Conservation (phyloP, 345 rosid species). For the Melastoma malabathricum region DNA sequence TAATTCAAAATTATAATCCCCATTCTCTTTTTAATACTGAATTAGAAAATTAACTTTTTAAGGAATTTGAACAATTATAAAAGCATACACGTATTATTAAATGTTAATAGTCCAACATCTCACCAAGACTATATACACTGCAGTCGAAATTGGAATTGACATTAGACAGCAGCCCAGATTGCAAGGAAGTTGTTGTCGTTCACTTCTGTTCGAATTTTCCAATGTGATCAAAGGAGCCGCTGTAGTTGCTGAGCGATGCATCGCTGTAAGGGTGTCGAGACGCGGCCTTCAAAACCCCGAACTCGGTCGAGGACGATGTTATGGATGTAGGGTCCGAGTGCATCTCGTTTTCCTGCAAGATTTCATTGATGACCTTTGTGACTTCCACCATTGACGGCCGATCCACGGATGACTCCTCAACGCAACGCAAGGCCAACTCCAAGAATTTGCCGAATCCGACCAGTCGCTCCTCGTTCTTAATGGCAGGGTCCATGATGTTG, state of each 20-base stretch:
- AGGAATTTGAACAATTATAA: too few relatives aligned
- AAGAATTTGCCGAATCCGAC: slow-evolving; percentile 43
- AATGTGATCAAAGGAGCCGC: too few relatives aligned
- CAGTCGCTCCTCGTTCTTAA: slow-evolving; percentile 23
- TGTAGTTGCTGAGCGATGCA: slow-evolving; percentile 3
- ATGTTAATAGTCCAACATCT: too few relatives aligned
- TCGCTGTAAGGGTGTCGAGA: slow-evolving; percentile 40
- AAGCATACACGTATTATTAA: too few relatives aligned
- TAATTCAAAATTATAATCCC: too few relatives aligned
- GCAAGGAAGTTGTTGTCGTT: too few relatives aligned
- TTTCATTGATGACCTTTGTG: slow-evolving; percentile 57
- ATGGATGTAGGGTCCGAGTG: slow-evolving; percentile 63
- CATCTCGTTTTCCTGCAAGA: slow-evolving; percentile 50
- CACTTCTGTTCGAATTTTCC: too few relatives aligned
- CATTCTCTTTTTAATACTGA: too few relatives aligned
- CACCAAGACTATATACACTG: too few relatives aligned
- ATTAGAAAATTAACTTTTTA: too few relatives aligned
- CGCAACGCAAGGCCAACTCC: slow-evolving; percentile 71
- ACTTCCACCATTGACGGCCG: slow-evolving; percentile 88
- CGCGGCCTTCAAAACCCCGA: slow-evolving; percentile 35
- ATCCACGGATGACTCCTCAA: slow-evolving; percentile 67
- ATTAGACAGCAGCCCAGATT: too few relatives aligned
- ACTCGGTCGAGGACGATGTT: slow-evolving; percentile 66
- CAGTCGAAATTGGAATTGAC: too few relatives aligned
- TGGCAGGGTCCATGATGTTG: slow-evolving; percentile 54